Evolutionary conservation across 1,284 basidiomycete genomes (phyloP), one percentile per base, ranked within the genome.

Genomic region (Pseudozyma hubeiensis): DNA sequence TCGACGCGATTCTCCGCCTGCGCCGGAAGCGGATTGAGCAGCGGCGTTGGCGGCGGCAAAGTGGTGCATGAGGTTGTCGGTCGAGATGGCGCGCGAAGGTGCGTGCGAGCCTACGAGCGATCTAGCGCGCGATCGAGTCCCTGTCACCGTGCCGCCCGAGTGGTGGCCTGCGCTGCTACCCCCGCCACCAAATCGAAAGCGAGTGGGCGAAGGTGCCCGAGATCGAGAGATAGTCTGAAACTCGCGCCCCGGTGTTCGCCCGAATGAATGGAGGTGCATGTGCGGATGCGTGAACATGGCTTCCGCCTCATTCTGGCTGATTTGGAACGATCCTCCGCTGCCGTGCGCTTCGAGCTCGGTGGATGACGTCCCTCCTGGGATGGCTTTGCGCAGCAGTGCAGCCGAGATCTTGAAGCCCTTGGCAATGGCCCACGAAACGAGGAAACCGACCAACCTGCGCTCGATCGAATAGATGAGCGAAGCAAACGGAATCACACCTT

Each of bases 401-500:
- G 67, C n/a, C 30, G 78, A 80, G 31, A 80, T 59, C 43, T 64
- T 67, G 61, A 81, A 75, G 7, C 80, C 80, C 43, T 73, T 80
- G 11, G 63, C 78, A 19, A 80, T 68, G 10, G 80, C 79, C 77
- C 77, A 81, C 8, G 77, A 79, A 4, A 72, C 70, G 17, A 81
- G 53, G 58, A 78, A 77, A 16, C 80, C 80, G 8, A 80, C 73
- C 41, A 81, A 51, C n/a, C 80, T 64, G 16, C 80, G 63, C 54
- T 81, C 77, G 54, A 81, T 64, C 34, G 79, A 73, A 51, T 81
- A 81, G 47, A 81, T 54, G 5, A 81, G 44, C 29, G 79, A 79
- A 1, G 78, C 75, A 53, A 83, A 81, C 2, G 83, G 83, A 11
- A 84, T 65, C 30, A 78, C 71, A 13, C 81, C 82, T 45, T 83